Evolutionary conservation across 169 alveolate genomes (phyloP).

Genomic region (Babesia sp.): DNA sequence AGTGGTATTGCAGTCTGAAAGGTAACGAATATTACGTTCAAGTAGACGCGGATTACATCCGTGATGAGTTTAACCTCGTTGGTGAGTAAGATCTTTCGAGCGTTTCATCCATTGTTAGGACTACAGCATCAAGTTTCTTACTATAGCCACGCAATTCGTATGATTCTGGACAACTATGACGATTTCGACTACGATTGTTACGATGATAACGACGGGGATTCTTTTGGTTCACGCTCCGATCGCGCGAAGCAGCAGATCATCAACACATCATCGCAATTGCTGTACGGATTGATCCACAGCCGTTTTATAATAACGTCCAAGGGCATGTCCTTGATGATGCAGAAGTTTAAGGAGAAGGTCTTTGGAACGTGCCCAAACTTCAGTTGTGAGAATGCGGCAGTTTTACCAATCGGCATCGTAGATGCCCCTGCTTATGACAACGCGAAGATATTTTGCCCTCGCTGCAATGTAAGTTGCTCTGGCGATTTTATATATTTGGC

Average conservation of each 20-base stretch:
- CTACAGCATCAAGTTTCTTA: conserved; percentile 80
- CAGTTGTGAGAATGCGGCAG: conserved; percentile 83
- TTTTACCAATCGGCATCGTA: conserved; percentile 88
- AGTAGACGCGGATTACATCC: conserved; percentile 92
- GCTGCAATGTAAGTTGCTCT: conserved; percentile 78
- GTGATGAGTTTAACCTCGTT: conserved; percentile 90
- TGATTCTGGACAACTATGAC: conserved; percentile 85
- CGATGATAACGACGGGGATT: conserved; percentile 77
- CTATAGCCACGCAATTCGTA: conserved; percentile 84
- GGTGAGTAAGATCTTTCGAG: conserved; percentile 80
- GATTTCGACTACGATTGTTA: conserved; percentile 76
- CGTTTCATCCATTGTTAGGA: conserved; percentile 27
- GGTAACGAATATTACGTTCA: conserved; percentile 91
- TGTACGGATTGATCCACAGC: conserved; percentile 90
- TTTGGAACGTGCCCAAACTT: conserved; percentile 89
- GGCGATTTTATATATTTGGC: background rate
- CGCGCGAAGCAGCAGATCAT: conserved; percentile 75
- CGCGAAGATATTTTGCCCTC: conserved; percentile 90
- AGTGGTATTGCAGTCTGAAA: conserved; percentile 92
- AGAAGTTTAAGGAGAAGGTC: conserved; percentile 82
- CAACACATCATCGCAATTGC: conserved; percentile 83
- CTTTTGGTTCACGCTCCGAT: conserved; percentile 68
- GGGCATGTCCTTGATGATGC: conserved; percentile 88
- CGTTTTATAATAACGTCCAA: conserved; percentile 86
- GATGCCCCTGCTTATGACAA: conserved; percentile 85